phyloP scores from a whole-genome alignment of 345 rosid genomes.

The Psidium guajava region DNA sequence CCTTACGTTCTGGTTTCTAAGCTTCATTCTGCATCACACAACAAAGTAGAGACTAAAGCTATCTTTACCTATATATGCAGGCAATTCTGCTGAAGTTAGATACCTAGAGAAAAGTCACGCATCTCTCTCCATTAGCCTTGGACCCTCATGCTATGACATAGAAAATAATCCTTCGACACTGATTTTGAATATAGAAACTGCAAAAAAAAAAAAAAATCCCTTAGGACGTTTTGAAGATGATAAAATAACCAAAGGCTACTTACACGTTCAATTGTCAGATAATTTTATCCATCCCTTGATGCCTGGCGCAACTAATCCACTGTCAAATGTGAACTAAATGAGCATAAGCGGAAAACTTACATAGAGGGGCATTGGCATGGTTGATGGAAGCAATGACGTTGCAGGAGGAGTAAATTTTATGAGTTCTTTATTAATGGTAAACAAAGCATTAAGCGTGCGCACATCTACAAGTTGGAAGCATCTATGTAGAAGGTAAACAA shows the following conservation, averaged over 20 bases:
- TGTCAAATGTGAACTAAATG: background rate
- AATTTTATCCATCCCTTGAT: background rate
- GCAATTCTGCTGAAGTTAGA: background rate
- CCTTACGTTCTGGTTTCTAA: background rate
- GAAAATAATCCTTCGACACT: background rate
- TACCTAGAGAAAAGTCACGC: background rate
- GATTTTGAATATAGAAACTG: background rate
- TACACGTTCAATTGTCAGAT: background rate
- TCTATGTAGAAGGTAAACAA: too few relatives aligned
- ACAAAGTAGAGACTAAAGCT: background rate
- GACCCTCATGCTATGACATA: background rate
- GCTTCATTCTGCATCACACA: background rate
- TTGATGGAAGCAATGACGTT: conserved; percentile 69
- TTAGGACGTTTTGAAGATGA: too few relatives aligned
- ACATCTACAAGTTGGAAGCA: too few relatives aligned
- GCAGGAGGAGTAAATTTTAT: too few relatives aligned
- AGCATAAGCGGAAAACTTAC: conserved; percentile 25
- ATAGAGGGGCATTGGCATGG: conserved; percentile 72
- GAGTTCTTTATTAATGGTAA: too few relatives aligned
- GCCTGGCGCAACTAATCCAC: background rate
- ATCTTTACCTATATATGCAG: background rate
- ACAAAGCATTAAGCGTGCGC: too few relatives aligned
- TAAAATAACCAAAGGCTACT: too few relatives aligned
- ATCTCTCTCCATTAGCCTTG: background rate
- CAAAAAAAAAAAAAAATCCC: too few relatives aligned